Evolutionary conservation across 2,329 filamentous ascomycete species (phyloP), one percentile per base, ranked within the genome.

Genomic region (Clarireedia paspali): DNA sequence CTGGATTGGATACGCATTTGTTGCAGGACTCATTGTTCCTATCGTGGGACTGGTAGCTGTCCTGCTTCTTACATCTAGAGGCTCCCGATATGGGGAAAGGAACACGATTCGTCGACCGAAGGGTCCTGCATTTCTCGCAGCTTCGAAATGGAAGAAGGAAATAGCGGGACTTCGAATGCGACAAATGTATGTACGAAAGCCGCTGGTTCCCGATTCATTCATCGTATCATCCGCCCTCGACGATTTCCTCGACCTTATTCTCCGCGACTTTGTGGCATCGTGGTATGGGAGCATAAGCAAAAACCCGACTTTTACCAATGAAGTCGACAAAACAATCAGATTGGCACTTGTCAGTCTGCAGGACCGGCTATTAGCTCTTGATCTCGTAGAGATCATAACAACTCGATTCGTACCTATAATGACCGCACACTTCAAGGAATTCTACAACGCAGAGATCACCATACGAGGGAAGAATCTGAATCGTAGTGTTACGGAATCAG

Each of bases 281-380:
- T 99, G 94, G 94, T 97, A 96, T 71, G 80, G 78, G 34, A 81
- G 84, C 66, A 96, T 99, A 68, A 96, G 89, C 73, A 80, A 78
- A 60, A 90, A 87, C 65, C 83, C 86, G 1, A 79, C 81, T 0
- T 99, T 99, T 65, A 77, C 86, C 56, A 87, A 96, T 69, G 87
- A 96, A 72, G 86, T 97, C 57, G 92, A 99, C 71, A 84, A 80
- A 62, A 81, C 84, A 4, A 82, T 96, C 61, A 84, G 94, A 47
- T 74, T 81, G 58, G 89, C 88, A 12, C 72, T 97, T 59, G 75
- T 77, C 49, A 83, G 81, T 64, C 74, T 97, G 59, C 81, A 83
- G 57, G 87, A 91, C 66, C 82, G 86, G 59, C 73, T 96, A 44
- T 75, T 85, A 58, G 80, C 83, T 39, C 80, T 91, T 63, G 94